Evolutionary conservation across 345 rosid genomes (phyloP).

Genomic region (Euclidium syriacum): DNA sequence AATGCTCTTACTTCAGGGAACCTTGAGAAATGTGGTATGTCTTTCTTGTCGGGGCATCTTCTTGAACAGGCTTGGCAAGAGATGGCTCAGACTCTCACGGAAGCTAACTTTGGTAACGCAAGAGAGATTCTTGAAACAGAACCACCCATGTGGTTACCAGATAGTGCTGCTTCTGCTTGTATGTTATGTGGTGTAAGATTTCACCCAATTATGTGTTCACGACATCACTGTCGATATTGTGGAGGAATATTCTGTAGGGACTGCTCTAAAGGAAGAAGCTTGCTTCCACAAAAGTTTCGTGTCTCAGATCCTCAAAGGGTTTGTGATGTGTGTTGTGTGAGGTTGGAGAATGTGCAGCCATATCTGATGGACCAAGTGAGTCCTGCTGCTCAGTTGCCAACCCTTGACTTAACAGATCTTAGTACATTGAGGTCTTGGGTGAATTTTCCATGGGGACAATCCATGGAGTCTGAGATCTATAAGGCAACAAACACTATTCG

Average conservation of each 20-base stretch:
- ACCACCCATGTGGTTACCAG: constrained; percentile 88
- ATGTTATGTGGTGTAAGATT: constrained; percentile 82
- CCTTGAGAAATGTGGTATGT: constrained; percentile 40
- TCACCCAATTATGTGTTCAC: constrained; percentile 91
- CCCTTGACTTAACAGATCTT: constrained; percentile 83
- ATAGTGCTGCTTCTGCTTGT: constrained; percentile 84
- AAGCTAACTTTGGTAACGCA: constrained; percentile 57
- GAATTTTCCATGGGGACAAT: constrained; percentile 94
- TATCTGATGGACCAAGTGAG: constrained; percentile 92
- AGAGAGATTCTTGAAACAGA: constrained; percentile 79
- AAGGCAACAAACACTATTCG: constrained; percentile 80
- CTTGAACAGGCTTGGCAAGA: constrained; percentile 97
- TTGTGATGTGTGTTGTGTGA: constrained; percentile 87
- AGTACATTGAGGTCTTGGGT: constrained; percentile 98
- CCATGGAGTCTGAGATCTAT: constrained; percentile 89
- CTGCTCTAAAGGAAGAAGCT: constrained; percentile 90
- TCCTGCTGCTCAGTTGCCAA: constrained; percentile 83
- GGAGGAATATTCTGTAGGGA: constrained; percentile 86
- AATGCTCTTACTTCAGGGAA: constrained; percentile 63
- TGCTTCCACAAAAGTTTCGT: constrained; percentile 70
- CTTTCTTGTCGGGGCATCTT: constrained; percentile 59
- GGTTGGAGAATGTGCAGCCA: constrained; percentile 81
- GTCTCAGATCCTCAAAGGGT: constrained; percentile 72
- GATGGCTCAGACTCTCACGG: constrained; percentile 84
- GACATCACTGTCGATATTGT: constrained; percentile 96